Conservation (phyloP, 2,329 filamentous ascomycete species). For the Exophiala aquamarina region DNA sequence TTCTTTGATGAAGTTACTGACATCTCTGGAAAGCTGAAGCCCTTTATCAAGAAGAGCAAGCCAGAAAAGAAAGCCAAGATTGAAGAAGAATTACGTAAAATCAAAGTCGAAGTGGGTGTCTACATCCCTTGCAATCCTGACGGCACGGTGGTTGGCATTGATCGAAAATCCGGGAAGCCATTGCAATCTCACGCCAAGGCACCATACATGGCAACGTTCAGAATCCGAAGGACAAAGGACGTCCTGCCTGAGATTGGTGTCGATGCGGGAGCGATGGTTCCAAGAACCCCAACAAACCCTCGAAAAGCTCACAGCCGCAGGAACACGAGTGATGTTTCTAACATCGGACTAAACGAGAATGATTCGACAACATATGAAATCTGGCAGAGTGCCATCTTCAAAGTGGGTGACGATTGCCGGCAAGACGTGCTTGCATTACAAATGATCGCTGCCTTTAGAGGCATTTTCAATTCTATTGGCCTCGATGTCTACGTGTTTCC, state of each 20-base stretch:
- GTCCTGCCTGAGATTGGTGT: constrained; percentile 51
- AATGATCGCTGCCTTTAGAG: constrained; percentile 96
- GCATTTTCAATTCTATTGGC: constrained; percentile 93
- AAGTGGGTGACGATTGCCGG: constrained; percentile 96
- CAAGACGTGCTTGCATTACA: constrained; percentile 96
- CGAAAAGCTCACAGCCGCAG: constrained; percentile 22
- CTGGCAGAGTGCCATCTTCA: constrained; percentile 99
- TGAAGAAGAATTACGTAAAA: constrained; percentile 95
- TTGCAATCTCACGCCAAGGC: constrained; percentile 97
- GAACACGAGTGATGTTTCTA: constrained; percentile 24
- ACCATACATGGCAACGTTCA: constrained; percentile 98
- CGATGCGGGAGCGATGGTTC: constrained; percentile 51
- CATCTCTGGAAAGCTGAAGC: constrained; percentile 93
- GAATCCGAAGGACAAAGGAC: constrained; percentile 77
- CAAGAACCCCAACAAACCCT: constrained; percentile 33
- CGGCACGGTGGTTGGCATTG: constrained; percentile 94
- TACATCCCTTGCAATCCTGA: constrained; percentile 97
- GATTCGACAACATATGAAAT: constrained; percentile 68
- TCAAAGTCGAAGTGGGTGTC: constrained; percentile 94
- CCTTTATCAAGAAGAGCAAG: constrained; percentile 87
- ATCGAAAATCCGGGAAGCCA: constrained; percentile 95
- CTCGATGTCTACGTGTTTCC: constrained; percentile 97
- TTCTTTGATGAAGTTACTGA: constrained; percentile 97
- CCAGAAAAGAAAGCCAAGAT: constrained; percentile 99
- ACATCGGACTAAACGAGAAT: constrained; percentile 11